Base-by-base conservation (phyloP, 116 monocot species). In the Papilionanthe hybrid region DNA sequence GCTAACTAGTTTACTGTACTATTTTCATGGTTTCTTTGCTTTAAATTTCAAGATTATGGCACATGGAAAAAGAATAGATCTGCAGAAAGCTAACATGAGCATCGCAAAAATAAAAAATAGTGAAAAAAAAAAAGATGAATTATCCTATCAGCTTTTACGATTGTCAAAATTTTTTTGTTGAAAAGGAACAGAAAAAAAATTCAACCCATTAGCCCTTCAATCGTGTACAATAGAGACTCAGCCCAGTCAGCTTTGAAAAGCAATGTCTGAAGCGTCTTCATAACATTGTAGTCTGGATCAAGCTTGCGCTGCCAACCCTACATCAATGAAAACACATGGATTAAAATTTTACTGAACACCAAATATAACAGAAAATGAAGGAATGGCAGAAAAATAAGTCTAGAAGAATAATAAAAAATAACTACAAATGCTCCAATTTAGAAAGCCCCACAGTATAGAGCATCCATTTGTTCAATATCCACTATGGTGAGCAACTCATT, bases 251-350 rank as follows among this genome's bases (percentile, higher is more conserved):
- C 82, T 82, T 88, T 94, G 81, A 98, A 98, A 47, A 98, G 83
- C 72, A 93, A 85, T 29, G 85, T 87, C 81, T 89, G 91, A 25
- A 98, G 69, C 37, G 94, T 98, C 56, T 86, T 89, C 97, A 98
- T 92, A 58, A 98, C 92, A 77, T 98, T 84, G 75, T 94, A 98
- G 47, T 91, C 93, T 3, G 97, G 97, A 90, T 98, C 97, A 55
- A 98, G 80, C 88, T 98, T 98, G 18, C 94, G 88, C 84, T 98
- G 97, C 97, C 97, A 98, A 11, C 97, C 94, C 97, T 98, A 68
- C 42, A 83, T 53, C 27, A 42, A 65, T 65, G 9, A 25, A 27
- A 65, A 65, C 65, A 0, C 65, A 65, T 0, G 53, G 53, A 53
- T 60, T 60, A 60, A 60, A 60, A 49, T 49, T 11, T 11, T 7